A percentile compares a stretch with the other conserved stretches of the same genome.
phyloP scores from a whole-genome alignment of 164 flowering plant species.

The Cinnamomum chago region DNA sequence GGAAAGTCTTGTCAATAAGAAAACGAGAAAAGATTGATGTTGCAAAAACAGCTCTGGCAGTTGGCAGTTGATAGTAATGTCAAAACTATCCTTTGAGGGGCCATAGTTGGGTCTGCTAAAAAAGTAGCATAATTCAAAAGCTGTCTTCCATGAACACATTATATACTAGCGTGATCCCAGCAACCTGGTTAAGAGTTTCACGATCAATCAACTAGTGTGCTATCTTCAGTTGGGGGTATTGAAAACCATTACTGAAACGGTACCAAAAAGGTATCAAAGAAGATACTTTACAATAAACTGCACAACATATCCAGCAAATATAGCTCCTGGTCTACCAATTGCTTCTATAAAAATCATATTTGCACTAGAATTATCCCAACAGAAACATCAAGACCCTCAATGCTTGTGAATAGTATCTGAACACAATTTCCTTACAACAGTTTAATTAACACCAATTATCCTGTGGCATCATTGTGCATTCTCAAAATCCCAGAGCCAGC shows the following conservation, averaged over 20 bases:
- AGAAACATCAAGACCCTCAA: conserved; percentile 93
- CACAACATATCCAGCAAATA: conserved; percentile 78
- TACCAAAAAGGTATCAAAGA: conserved; percentile 75
- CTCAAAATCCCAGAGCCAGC: not conserved
- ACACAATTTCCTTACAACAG: conserved; percentile 7
- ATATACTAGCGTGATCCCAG: conserved; percentile 82
- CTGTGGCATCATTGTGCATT: not conserved
- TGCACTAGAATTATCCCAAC: conserved; percentile 89
- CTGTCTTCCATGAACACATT: conserved; percentile 98
- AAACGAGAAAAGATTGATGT: conserved; percentile 78
- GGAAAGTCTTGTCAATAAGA: conserved; percentile 85
- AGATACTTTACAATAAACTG: conserved; percentile 80
- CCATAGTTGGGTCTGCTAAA: conserved; percentile 82
- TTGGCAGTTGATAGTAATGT: conserved; percentile 62
- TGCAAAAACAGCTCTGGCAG: conserved; percentile 81
- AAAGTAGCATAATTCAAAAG: conserved; percentile 95
- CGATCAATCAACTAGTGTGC: conserved; percentile 5
- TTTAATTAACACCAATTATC: not conserved
- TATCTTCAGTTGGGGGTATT: conserved; percentile 43
- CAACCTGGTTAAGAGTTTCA: conserved; percentile 50
- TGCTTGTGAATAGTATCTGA: conserved; percentile 96
- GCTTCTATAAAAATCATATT: conserved; percentile 85
- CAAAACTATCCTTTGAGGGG: conserved; percentile 97
- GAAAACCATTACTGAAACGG: conserved; percentile 51
- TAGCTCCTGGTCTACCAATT: conserved; percentile 66